These are phyloP conservation scores for Gyrodon lividus DNA, from an alignment of 768 basidiomycete species.

Conservation along the genomic window DNA sequence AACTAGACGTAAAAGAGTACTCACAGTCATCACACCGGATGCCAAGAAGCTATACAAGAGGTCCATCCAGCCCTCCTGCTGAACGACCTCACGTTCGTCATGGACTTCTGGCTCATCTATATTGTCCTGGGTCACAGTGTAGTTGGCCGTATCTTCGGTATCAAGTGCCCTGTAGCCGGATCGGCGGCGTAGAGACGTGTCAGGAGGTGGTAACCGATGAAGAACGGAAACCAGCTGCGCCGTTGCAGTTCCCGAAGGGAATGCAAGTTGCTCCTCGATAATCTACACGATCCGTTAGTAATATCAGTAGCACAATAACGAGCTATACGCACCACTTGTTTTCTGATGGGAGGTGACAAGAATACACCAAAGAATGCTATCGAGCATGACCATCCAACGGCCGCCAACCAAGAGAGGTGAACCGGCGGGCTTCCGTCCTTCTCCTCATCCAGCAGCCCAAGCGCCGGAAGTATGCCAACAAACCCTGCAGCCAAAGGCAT, in stretches of 20 bases:
- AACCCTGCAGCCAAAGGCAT: constrained; percentile 89
- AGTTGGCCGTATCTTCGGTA: constrained; percentile 32
- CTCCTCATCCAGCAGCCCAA: constrained; percentile 70
- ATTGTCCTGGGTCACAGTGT: constrained; percentile 21
- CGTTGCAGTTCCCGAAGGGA: constrained; percentile 95
- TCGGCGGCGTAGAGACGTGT: constrained; percentile 53
- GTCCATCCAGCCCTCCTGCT: constrained; percentile 72
- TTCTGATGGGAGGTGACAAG: constrained; percentile 89
- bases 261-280: constrained; percentile 89
- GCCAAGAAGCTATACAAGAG: constrained; percentile 76
- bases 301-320: background rate
- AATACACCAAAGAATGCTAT: constrained; percentile 99
- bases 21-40: constrained; percentile 75
- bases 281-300: constrained; percentile 49
- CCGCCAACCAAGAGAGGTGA: constrained; percentile 66
- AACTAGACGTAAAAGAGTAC: constrained; percentile 18
- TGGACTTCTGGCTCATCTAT: constrained; percentile 24
- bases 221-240: constrained; percentile 92
- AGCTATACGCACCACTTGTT: constrained; percentile 74
- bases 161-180: constrained; percentile 50
- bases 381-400: constrained; percentile 84
- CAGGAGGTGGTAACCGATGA: constrained; percentile 71
- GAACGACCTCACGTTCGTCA: constrained; percentile 48
- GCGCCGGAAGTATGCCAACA: constrained; percentile 91
- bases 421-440: constrained; percentile 79